Percentiles rank a stretch among this genome's conserved stretches.
Conservation (phyloP, 306 rosid species). For the Inga laurina region DNA sequence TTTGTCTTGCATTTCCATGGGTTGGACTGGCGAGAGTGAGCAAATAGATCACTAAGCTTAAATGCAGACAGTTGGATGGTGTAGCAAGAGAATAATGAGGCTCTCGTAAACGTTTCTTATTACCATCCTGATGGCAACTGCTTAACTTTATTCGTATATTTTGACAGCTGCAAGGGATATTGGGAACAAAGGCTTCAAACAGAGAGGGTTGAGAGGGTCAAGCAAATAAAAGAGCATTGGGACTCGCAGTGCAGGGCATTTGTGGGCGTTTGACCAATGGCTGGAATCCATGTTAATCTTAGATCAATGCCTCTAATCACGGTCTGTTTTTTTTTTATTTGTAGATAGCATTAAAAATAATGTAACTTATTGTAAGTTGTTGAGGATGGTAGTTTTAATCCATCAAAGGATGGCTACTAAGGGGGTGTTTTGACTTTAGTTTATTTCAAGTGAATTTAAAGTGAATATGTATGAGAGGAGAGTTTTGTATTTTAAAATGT, state of each 20-base stretch:
- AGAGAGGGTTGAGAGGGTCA: conserved; percentile 79
- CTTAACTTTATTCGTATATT: neutral
- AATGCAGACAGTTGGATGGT: neutral
- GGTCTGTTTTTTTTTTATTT: neutral
- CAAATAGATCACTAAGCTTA: neutral
- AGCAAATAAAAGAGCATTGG: conserved; percentile 84
- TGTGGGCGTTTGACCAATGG: conserved; percentile 49
- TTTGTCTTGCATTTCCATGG: neutral
- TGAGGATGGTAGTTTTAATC: neutral
- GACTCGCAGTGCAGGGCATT: conserved; percentile 60
- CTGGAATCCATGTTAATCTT: neutral
- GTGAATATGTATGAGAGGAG: no score
- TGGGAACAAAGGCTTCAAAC: conserved; percentile 70
- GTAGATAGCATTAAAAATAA: neutral
- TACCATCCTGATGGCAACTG: neutral
- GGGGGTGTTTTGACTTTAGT: no score
- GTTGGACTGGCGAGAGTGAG: neutral
- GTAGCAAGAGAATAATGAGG: conserved; percentile 16
- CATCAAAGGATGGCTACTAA: neutral
- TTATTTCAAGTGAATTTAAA: no score
- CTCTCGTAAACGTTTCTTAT: neutral
- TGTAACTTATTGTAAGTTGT: neutral
- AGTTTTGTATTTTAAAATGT: no score
- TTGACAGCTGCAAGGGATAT: conserved; percentile 66
- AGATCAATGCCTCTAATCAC: neutral